These are phyloP conservation scores for Populus hybrid DNA, from an alignment of 441 rosid species.

Conservation along the genomic window DNA sequence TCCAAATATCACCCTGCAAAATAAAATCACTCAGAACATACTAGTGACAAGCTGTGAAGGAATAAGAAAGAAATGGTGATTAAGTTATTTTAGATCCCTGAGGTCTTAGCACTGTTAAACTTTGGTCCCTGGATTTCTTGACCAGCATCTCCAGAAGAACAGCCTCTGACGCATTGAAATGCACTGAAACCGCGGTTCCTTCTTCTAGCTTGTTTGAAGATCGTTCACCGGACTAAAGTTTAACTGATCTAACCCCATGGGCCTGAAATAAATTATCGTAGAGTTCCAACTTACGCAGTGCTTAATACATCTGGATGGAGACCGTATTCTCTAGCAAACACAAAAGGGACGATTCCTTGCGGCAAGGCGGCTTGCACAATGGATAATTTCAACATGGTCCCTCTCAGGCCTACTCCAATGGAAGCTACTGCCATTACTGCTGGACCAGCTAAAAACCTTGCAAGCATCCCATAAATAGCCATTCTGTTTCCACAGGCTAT, in stretches of 20 bases:
- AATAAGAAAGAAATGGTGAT: background rate
- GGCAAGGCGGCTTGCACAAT: slow-evolving; percentile 35
- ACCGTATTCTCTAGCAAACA: slow-evolving; percentile 28
- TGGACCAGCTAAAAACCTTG: slow-evolving; percentile 28
- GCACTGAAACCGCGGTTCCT: too few species aligned
- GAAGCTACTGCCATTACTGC: slow-evolving; percentile 32
- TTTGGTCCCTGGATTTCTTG: too few species aligned
- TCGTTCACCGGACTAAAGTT: background rate
- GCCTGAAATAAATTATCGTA: background rate
- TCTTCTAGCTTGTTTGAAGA: too few species aligned
- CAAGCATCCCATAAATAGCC: slow-evolving; percentile 22
- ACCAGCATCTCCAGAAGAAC: too few species aligned
- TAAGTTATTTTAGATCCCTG: too few species aligned
- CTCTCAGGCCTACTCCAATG: slow-evolving; percentile 28
- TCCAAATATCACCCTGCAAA: slow-evolving; percentile 32
- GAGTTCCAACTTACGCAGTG: slow-evolving; percentile 24
- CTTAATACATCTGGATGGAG: slow-evolving; percentile 31
- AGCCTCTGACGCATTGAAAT: too few species aligned
- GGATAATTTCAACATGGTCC: slow-evolving; percentile 16
- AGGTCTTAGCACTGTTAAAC: too few species aligned
- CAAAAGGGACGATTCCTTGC: slow-evolving; percentile 36
- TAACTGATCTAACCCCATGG: too few species aligned
- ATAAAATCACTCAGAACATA: background rate
- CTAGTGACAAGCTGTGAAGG: background rate
- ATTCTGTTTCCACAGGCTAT: slow-evolving; percentile 28